A percentile compares a stretch with the other conserved stretches of the same genome.
Conservation (phyloP, 345 rosid species). For the Salix dunnii region DNA sequence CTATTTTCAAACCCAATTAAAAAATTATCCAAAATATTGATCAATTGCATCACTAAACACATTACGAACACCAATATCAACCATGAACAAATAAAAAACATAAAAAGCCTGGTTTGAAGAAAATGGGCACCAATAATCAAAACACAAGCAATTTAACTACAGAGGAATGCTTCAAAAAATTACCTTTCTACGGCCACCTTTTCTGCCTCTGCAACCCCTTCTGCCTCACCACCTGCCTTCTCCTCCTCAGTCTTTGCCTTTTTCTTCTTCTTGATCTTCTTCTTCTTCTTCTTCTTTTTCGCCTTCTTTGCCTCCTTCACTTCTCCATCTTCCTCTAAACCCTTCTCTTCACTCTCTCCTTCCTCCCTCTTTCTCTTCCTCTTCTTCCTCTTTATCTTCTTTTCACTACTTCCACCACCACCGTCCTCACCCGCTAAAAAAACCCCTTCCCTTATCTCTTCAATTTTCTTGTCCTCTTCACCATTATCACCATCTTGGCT, state of each 20-base stretch:
- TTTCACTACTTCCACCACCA: slow-evolving; percentile 18
- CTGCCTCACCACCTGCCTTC: slow-evolving; percentile 9
- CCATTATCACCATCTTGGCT: slow-evolving; percentile 1
- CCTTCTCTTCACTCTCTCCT: slow-evolving; percentile 14
- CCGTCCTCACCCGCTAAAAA: slow-evolving; percentile 27
- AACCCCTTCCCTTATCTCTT: neutral
- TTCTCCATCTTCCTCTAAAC: neutral
- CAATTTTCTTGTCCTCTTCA: neutral
- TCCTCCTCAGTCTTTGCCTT: slow-evolving; percentile 9
- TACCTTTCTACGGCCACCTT: slow-evolving; percentile 14
- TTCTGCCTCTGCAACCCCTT: slow-evolving; percentile 3
- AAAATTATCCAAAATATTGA: neutral
- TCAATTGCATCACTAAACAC: neutral
- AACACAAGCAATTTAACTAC: neutral
- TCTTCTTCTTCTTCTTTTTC: slow-evolving; percentile 16
- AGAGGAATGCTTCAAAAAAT: neutral
- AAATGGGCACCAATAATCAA: neutral
- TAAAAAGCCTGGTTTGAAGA: neutral
- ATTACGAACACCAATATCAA: neutral
- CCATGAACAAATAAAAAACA: neutral
- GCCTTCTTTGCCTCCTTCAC: slow-evolving; percentile 6
- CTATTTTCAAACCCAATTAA: too few relatives aligned
- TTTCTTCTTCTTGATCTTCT: slow-evolving; percentile 15
- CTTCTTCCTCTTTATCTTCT: slow-evolving; percentile 19
- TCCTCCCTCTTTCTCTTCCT: slow-evolving; percentile 20